Percentiles rank a stretch among this genome's conserved stretches.
Conservation (phyloP, 352 stramenopile species). For the Globisporangium ultimum region DNA sequence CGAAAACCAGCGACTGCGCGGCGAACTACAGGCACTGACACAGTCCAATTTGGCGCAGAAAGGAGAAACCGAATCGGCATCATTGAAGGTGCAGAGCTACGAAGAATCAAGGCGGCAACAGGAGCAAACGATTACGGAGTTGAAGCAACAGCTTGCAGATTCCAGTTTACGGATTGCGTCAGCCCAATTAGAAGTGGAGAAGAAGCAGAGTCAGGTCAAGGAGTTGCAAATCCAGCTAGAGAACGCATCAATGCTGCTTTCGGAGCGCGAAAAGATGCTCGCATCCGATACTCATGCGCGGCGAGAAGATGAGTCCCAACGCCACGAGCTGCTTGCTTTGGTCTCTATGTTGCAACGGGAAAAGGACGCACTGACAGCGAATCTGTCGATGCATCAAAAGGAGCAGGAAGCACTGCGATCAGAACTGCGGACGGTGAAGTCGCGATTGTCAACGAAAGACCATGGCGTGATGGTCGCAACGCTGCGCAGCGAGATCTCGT, state of each 20-base stretch:
- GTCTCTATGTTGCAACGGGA: conserved; percentile 43
- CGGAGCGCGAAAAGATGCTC: conserved; percentile 47
- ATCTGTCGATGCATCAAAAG: conserved; percentile 20
- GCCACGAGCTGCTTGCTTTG: conserved; percentile 35
- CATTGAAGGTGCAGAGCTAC: conserved; percentile 28
- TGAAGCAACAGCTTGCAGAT: conserved; percentile 35
- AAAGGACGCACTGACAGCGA: conserved; percentile 25
- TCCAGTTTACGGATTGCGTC: conserved; percentile 18
- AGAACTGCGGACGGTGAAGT: conserved; percentile 35
- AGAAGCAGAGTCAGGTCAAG: conserved; percentile 42
- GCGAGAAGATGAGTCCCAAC: conserved; percentile 42
- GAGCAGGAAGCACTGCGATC: conserved; percentile 23
- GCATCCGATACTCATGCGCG: conserved; percentile 36
- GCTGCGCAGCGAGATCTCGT: conserved; percentile 51
- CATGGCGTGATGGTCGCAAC: conserved; percentile 56
- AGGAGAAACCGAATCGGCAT: conserved; percentile 25
- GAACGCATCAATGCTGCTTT: conserved; percentile 31
- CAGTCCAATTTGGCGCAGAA: conserved; percentile 1
- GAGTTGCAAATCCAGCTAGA: conserved; percentile 54
- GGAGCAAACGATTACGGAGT: conserved; percentile 23
- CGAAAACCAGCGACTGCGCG: conserved; percentile 37
- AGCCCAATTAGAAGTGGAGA: conserved; percentile 33
- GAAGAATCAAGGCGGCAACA: conserved; percentile 28
- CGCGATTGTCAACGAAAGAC: conserved; percentile 43
- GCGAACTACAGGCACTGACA: conserved; percentile 29